Evolutionary conservation across 768 basidiomycete species (phyloP), one percentile per base, ranked within the genome.

Genomic region (Pleurotus pulmonarius): DNA sequence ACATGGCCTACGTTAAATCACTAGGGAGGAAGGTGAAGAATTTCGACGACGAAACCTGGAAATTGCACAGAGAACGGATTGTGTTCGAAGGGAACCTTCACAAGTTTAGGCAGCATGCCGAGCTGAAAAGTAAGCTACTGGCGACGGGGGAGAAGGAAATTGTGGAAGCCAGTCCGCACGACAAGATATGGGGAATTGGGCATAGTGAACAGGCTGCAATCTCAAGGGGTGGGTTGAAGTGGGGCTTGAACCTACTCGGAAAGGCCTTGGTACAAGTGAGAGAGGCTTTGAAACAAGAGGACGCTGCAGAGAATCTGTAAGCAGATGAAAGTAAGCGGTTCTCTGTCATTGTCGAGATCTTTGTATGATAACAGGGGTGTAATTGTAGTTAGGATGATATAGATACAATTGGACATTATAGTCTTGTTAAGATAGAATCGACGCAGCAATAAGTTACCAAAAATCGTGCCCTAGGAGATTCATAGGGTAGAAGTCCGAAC

Each of bases 181-280:
- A 86, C 64, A 65, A 75, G 58, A 81, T 86, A n/a, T 87, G 85
- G 83, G 85, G 83, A 0, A 77, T 86, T 55, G 83, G 83, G 20
- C 81, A 73, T 61, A 76, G 75, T 2, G 78, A 74, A 67, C 73
- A 74, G 63, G 76, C 76, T 55, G 83, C 84, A 41, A 53, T 76
- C 56, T 61, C 61, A 38, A 69, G 62, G 47, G 67, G 64, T 58
- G 64, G 65, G 58, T 65, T 67, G n/a, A 58, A 71, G 22, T 86
- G 83, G 85, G 85, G 84, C 4, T 53, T 76, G 61, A 86, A 86
- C 70, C 59, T 85, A 65, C 69, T 82, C 11, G 85, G 82, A 11
- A 71, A 72, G 56, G 76, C 78, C 46, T 63, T 83, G 62, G 72
- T 73, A 61, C 67, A 75, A 53, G 74, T 75, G 9, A 66, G 80